Base-by-base conservation (phyloP, 371 early-diverging fungal species). In the Apophysomyces variabilis region DNA sequence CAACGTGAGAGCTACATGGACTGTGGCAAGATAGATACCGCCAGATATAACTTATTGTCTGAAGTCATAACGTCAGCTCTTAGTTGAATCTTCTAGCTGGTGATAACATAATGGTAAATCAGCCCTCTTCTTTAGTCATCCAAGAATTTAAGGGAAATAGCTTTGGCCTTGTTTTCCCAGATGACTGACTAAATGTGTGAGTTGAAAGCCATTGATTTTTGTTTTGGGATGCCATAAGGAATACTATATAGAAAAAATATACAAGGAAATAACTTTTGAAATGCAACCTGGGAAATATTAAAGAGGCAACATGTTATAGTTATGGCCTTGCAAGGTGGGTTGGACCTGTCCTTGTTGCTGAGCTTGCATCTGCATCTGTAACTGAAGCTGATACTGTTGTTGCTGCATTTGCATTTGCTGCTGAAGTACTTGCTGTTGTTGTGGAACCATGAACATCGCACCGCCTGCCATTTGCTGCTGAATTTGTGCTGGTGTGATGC, bases 321-420 rank as follows among this genome's bases (percentile, higher is more conserved):
- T 50, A 21, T 50, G 54, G 54, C 54, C 54, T 21, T 50, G 54
- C 21, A 50, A 32, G 4, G n/a, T n/a, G 21, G 54, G 54, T 21
- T 50, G 54, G 11, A 50, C 54, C 54, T 50, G 54, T 21, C 54
- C 54, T 58, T 58, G 58, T 32, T 58, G 58, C 58, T 58, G 58
- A 37, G 58, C 39, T 36, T 58, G 58, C 58, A 58, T 58, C n/a
- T 58, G 58, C 58, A 50, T 50, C 21, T 58, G 58, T 32, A 58
- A 38, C n/a, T 58, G 58, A 58, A 38, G 39, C n/a, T 58, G 58
- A 18, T 58, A 58, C 37, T 58, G 58, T 12, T 58, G 58, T 58
- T 58, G 58, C 18, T 58, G 58, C 58, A 58, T 38, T n/a, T 58
- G 58, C 37, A 58, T 7, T 16, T 58, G 58, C 13, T 58, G 58